These are phyloP conservation scores for Rachicladosporium sp. DNA, from an alignment of 2,329 filamentous ascomycete species.

Conservation along the genomic window DNA sequence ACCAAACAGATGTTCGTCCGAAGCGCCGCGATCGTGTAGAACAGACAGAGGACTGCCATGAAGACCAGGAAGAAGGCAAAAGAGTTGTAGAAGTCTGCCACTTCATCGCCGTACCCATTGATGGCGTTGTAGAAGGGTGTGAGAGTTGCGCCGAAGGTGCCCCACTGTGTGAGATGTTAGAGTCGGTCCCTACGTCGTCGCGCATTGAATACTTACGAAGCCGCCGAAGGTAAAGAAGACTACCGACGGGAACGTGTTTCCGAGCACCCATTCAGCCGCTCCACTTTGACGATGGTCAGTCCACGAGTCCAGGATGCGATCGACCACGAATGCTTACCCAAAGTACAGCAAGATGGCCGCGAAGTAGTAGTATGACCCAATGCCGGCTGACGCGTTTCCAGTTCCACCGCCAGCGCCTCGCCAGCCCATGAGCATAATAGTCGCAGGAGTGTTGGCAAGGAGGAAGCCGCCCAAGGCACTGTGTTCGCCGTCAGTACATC, in stretches of 20 bases:
- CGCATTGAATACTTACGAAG: not conserved
- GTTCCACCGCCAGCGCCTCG: slow-evolving; percentile 9
- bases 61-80: slow-evolving; percentile 8
- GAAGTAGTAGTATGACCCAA: slow-evolving; percentile 5
- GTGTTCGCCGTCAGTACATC: slow-evolving; percentile 6
- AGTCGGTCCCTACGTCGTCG: too few relatives aligned
- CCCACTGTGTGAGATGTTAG: not conserved
- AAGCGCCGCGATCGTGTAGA: slow-evolving; percentile 11
- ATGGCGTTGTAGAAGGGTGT: slow-evolving; percentile 5
- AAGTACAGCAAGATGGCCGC: slow-evolving; percentile 2
- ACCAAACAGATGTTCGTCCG: slow-evolving; percentile 13
- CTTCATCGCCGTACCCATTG: slow-evolving; percentile 3
- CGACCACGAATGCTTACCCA: too few relatives aligned
- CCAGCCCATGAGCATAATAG: slow-evolving; percentile 12
- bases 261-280: not conserved
- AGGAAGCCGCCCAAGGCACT: slow-evolving; percentile 10
- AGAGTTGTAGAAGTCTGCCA: slow-evolving; percentile 5
- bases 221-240: slow-evolving; percentile 2
- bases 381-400: slow-evolving; percentile 7
- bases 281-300: too few relatives aligned
- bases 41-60: slow-evolving; percentile 9
- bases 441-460: slow-evolving; percentile 10
- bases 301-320: too few relatives aligned
- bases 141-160: not conserved
- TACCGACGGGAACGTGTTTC: not conserved